A percentile compares a stretch with the other conserved stretches of the same genome.
phyloP scores from a whole-genome alignment of 2,329 filamentous ascomycete species.

The Trichoderma afroharzianum region DNA sequence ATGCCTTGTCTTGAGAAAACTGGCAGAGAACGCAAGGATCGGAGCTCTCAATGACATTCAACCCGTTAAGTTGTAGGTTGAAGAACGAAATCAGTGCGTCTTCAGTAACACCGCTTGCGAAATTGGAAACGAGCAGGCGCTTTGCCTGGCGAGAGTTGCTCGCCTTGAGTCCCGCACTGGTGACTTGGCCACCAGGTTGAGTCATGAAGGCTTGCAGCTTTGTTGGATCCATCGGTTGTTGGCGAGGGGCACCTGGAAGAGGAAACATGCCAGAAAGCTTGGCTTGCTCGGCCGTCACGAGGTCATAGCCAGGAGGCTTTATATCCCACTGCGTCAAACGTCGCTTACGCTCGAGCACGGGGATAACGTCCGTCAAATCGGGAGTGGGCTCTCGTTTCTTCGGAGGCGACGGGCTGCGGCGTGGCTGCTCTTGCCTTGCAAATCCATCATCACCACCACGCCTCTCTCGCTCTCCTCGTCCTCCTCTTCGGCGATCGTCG shows the following conservation, averaged over 20 bases:
- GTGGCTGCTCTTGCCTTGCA: constrained; percentile 47
- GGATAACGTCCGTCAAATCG: constrained; percentile 82
- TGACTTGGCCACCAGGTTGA: constrained; percentile 69
- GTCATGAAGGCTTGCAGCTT: constrained; percentile 95
- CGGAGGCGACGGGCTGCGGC: constrained; percentile 72
- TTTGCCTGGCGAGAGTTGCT: constrained; percentile 92
- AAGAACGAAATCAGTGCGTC: constrained; percentile 80
- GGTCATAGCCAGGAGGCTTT: constrained; percentile 96
- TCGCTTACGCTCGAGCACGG: constrained; percentile 80
- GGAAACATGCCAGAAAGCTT: constrained; percentile 99
- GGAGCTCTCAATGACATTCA: constrained; percentile 80
- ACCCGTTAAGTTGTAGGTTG: constrained; percentile 93
- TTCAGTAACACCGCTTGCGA: constrained; percentile 70
- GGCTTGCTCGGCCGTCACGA: constrained; percentile 95
- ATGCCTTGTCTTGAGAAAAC: constrained; percentile 72
- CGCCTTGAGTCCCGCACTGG: constrained; percentile 79
- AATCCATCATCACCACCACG: constrained; percentile 39
- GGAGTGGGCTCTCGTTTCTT: constrained; percentile 96
- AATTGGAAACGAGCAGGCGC: constrained; percentile 81
- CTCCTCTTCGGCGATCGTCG: constrained; percentile 50
- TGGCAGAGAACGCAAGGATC: constrained; percentile 86
- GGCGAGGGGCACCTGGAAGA: constrained; percentile 87
- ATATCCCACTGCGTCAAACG: constrained; percentile 99
- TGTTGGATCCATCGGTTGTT: constrained; percentile 91
- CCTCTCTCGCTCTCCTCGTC: constrained; percentile 46